Conservation (phyloP, 1,284 basidiomycete genomes). For the Ustilago trichophora region DNA sequence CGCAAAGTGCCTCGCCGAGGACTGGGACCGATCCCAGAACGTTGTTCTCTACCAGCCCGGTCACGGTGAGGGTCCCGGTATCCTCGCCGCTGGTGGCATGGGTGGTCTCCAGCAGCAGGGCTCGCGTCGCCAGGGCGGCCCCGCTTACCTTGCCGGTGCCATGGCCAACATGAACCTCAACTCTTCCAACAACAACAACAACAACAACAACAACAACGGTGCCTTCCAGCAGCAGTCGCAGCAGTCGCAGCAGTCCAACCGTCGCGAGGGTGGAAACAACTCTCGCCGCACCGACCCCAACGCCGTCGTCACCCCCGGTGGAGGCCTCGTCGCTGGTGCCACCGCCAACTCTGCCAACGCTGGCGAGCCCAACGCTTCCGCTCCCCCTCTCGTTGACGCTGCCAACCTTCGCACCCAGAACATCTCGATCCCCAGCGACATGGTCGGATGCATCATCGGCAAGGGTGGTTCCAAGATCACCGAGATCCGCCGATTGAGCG, state of each 20-base stretch:
- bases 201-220: conserved; percentile 10
- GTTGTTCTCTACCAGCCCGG: conserved; percentile 89
- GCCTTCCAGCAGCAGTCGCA: conserved; percentile 1
- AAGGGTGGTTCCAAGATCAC: conserved; percentile 97
- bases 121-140: conserved; percentile 48
- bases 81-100: conserved; percentile 69
- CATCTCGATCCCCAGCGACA: conserved; percentile 87
- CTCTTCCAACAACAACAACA: conserved; percentile 56
- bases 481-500: conserved; percentile 94
- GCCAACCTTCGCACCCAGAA: conserved; percentile 93
- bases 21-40: conserved; percentile 86
- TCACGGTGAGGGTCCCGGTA: conserved; percentile 67
- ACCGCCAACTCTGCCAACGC: conserved; percentile 58
- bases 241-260: conserved; percentile 3
- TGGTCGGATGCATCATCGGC: conserved; percentile 85
- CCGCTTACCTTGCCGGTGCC: conserved; percentile 67
- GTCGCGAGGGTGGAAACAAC: neutral
- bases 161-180: conserved; percentile 38
- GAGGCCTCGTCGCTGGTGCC: conserved; percentile 57
- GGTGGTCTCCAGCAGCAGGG: conserved; percentile 61
- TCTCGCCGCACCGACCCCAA: conserved; percentile 48
- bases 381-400: conserved; percentile 67
- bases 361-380: conserved; percentile 46
- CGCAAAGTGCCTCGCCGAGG: conserved; percentile 91
- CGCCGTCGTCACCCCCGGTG: conserved; percentile 60